phyloP scores from a whole-genome alignment of 352 stramenopile species.

The Blastocystis hominis region DNA sequence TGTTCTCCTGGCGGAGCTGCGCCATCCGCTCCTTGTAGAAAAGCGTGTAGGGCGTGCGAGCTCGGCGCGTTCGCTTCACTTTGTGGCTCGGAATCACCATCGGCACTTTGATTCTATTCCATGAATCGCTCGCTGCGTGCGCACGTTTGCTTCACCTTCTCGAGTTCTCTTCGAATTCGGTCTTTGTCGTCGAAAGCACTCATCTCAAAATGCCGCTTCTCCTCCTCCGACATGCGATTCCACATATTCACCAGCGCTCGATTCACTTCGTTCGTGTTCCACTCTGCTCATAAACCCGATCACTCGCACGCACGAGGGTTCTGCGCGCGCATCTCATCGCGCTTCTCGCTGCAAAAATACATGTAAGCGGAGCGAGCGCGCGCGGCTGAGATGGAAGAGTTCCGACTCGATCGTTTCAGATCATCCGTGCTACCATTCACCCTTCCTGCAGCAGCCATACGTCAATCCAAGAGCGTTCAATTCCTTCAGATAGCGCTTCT shows the following conservation, averaged over 20 bases:
- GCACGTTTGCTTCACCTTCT: conserved; percentile 22
- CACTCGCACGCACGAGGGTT: neutral
- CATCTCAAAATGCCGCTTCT: neutral
- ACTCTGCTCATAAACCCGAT: neutral
- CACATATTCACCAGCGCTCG: neutral
- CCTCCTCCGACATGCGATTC: conserved; percentile 33
- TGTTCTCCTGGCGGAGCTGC: conserved; percentile 17
- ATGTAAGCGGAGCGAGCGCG: conserved; percentile 26
- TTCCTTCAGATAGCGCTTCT: neutral
- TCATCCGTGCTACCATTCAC: neutral
- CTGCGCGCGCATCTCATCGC: conserved; percentile 26
- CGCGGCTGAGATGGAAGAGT: neutral
- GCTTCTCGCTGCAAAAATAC: conserved; percentile 37
- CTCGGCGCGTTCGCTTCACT: conserved; percentile 17
- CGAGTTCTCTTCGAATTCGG: conserved; percentile 8
- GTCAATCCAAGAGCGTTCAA: neutral
- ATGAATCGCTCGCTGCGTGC: neutral
- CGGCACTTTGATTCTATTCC: conserved; percentile 22
- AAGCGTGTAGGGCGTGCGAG: conserved; percentile 50
- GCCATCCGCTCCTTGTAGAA: conserved; percentile 58
- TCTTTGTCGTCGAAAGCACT: conserved; percentile 56
- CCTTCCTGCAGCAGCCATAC: neutral
- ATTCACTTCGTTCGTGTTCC: conserved; percentile 37
- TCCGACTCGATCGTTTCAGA: conserved; percentile 25
- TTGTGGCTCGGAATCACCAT: neutral